Evolutionary conservation across 805 yeast genomes (phyloP).

Genomic region (Metschnikowia lachancei): DNA sequence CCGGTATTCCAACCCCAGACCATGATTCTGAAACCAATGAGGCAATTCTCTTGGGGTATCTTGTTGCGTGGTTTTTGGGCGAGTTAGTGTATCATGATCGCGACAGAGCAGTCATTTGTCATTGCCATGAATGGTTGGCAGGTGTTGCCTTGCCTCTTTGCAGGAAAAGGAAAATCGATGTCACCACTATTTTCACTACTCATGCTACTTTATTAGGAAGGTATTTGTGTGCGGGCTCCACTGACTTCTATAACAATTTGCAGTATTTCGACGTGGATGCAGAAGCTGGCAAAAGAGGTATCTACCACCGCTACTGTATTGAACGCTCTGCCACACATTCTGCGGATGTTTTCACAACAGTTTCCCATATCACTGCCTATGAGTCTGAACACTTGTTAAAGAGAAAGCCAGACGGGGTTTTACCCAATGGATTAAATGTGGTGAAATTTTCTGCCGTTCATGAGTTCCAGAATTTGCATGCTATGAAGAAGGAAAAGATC

Average conservation of each 20-base stretch:
- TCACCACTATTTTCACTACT: conserved; percentile 93
- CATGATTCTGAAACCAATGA: conserved; percentile 87
- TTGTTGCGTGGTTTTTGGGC: conserved; percentile 96
- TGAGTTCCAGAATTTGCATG: conserved; percentile 96
- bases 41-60: conserved; percentile 87
- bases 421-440: conserved; percentile 95
- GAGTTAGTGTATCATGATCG: conserved; percentile 83
- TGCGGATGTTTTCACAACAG: conserved; percentile 96
- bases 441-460: conserved; percentile 96
- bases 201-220: conserved; percentile 96
- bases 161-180: conserved; percentile 86
- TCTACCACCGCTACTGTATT: conserved; percentile 93
- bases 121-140: conserved; percentile 98
- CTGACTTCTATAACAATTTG: conserved; percentile 91
- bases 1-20: conserved; percentile 92
- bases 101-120: conserved; percentile 86
- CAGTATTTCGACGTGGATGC: conserved; percentile 91
- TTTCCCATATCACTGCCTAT: conserved; percentile 94
- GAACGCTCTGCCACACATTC: conserved; percentile 96
- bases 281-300: conserved; percentile 97
- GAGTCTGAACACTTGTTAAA: conserved; percentile 91
- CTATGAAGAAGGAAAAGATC: conserved; percentile 83
- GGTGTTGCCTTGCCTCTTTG: conserved; percentile 94
- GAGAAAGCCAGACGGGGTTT: conserved; percentile 95
- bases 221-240: conserved; percentile 93